Evolutionary conservation across 2,329 filamentous ascomycete species (phyloP).

Genomic region (Verticillium tricorpus): DNA sequence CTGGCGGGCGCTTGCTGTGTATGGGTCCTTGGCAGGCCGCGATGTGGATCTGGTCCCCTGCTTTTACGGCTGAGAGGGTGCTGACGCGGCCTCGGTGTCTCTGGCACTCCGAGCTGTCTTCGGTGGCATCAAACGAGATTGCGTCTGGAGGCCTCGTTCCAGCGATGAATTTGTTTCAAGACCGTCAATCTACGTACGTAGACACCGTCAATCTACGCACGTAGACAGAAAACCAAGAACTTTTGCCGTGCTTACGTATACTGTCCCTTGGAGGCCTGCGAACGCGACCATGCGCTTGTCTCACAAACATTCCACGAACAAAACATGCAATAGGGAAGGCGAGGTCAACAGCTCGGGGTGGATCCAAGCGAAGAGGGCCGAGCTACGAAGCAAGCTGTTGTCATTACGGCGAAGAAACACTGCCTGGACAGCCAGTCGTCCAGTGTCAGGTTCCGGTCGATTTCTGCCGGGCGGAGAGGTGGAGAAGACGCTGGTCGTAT

Average conservation of each 20-base stretch:
- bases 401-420: not conserved
- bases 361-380: not conserved
- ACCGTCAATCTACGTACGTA: no score
- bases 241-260: no score
- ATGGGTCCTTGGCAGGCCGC: not conserved
- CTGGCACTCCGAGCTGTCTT: not conserved
- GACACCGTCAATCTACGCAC: no score
- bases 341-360: no score
- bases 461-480: not conserved
- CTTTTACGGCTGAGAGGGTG: not conserved
- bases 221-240: no score
- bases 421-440: not conserved
- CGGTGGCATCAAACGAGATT: not conserved
- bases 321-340: no score
- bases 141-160: not conserved
- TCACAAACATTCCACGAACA: no score
- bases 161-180: no score
- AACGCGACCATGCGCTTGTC: no score
- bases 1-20: not conserved
- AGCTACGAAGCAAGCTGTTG: no score
- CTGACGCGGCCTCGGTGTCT: not conserved
- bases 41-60: not conserved
- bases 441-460: not conserved
- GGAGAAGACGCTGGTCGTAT: not conserved
- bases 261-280: no score